Conservation (phyloP, 2,329 filamentous ascomycete species). For the Rhexocercosporidium sp. region DNA sequence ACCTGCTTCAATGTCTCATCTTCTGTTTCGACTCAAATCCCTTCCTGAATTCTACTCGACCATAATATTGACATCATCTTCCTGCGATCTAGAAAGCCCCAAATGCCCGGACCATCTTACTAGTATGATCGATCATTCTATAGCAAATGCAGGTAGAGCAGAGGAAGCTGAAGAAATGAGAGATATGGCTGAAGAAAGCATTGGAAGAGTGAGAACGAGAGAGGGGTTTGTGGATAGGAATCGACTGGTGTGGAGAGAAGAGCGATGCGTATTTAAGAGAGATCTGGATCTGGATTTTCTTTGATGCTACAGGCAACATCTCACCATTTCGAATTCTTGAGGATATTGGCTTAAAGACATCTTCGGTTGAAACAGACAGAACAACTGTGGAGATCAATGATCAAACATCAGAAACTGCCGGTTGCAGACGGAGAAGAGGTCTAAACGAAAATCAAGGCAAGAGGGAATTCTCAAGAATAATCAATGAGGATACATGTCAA, state of each 20-base stretch:
- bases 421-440: not conserved
- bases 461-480: not conserved
- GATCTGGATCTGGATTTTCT: not conserved
- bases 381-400: not conserved
- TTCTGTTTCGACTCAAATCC: not conserved
- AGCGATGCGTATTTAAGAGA: not conserved
- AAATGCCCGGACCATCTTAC: not conserved
- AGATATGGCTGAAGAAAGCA: conserved; percentile 24
- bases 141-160: not conserved
- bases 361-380: not conserved
- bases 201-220: conserved; percentile 15
- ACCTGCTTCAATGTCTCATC: not conserved
- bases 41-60: too few species aligned
- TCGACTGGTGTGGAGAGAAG: not conserved
- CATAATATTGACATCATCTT: too few species aligned
- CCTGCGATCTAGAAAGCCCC: not conserved
- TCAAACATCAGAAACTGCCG: not conserved
- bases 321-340: too few species aligned
- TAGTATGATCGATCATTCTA: not conserved
- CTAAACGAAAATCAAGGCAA: not conserved
- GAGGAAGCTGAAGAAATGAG: conserved; percentile 19
- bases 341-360: too few species aligned
- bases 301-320: not conserved
- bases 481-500: too few species aligned
- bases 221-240: not conserved